phyloP scores from a whole-genome alignment of 129 eudicot species.

The Heracleum sosnowskyi region DNA sequence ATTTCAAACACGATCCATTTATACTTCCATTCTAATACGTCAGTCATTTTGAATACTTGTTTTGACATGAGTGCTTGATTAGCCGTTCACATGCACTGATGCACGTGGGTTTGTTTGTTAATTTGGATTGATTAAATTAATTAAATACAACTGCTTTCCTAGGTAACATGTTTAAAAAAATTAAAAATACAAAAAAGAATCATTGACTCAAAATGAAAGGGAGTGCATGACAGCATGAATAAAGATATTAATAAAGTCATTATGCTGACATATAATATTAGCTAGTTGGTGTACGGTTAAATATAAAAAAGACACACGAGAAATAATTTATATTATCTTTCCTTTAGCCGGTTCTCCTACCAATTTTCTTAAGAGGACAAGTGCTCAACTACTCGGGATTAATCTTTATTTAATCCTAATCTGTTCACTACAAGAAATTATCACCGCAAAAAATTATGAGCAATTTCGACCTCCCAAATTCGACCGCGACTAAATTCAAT shows the following conservation, averaged over 20 bases:
- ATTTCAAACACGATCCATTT: too few relatives aligned
- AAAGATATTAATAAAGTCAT: not conserved
- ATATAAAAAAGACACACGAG: not conserved
- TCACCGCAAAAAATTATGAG: too few relatives aligned
- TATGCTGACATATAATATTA: not conserved
- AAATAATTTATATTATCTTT: slow-evolving; percentile 2
- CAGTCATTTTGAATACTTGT: not conserved
- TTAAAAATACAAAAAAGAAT: not conserved
- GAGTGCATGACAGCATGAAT: not conserved
- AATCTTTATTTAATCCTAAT: too few relatives aligned
- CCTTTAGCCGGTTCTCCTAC: not conserved
- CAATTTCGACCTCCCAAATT: too few relatives aligned
- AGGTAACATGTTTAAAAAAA: not conserved
- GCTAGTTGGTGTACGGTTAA: slow-evolving; percentile 4
- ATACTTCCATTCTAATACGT: too few relatives aligned
- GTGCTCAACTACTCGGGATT: too few relatives aligned
- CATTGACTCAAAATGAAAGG: slow-evolving; percentile 4
- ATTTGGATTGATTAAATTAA: not conserved
- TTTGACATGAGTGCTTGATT: not conserved
- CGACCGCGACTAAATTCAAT: too few relatives aligned
- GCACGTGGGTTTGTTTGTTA: not conserved
- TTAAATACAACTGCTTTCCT: not conserved
- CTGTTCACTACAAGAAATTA: too few relatives aligned
- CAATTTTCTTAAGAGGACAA: not conserved
- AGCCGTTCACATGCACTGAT: not conserved